phyloP scores from a whole-genome alignment of 768 basidiomycete genomes.

The Leucocoprinus sp. region DNA sequence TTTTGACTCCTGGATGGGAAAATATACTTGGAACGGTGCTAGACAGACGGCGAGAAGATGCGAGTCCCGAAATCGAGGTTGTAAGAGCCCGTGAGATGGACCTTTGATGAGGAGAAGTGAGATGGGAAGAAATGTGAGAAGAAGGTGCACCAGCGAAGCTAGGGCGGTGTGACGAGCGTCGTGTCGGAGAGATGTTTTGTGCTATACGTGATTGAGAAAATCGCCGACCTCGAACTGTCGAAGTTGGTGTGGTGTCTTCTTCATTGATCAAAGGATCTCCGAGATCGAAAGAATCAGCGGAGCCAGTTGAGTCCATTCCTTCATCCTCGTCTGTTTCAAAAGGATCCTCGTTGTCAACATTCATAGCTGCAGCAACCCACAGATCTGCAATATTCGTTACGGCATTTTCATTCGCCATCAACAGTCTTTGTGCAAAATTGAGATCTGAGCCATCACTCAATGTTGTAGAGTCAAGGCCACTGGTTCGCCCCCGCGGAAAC shows the following conservation, averaged over 20 bases:
- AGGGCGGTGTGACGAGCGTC: slow-evolving; percentile 21
- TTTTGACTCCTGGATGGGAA: slow-evolving; percentile 72
- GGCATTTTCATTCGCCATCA: slow-evolving; percentile 92
- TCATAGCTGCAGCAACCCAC: slow-evolving; percentile 97
- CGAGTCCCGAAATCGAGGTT: slow-evolving; percentile 9
- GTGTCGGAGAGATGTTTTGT: slow-evolving; percentile 15
- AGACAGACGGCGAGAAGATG: slow-evolving; percentile 46
- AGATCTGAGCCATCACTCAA: slow-evolving; percentile 39
- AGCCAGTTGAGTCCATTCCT: slow-evolving; percentile 20
- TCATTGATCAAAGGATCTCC: slow-evolving; percentile 17
- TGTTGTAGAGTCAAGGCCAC: slow-evolving; percentile 37
- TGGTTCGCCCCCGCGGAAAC: slow-evolving; percentile 42
- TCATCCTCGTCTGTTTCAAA: slow-evolving; percentile 48
- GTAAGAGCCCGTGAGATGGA: slow-evolving; percentile 9
- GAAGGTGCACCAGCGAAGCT: slow-evolving; percentile 20
- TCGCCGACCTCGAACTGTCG: slow-evolving; percentile 7
- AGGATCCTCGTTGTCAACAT: slow-evolving; percentile 84
- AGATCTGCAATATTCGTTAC: slow-evolving; percentile 93
- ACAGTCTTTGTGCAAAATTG: slow-evolving; percentile 80
- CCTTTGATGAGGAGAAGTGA: slow-evolving; percentile 20
- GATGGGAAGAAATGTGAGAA: slow-evolving; percentile 19
- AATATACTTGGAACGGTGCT: slow-evolving; percentile 68
- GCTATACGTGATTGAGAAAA: slow-evolving; percentile 5
- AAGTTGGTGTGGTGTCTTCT: slow-evolving; percentile 1
- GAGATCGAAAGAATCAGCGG: slow-evolving; percentile 25